phyloP scores from a whole-genome alignment of 2,329 filamentous ascomycete species.

The Phialophora macrospora region DNA sequence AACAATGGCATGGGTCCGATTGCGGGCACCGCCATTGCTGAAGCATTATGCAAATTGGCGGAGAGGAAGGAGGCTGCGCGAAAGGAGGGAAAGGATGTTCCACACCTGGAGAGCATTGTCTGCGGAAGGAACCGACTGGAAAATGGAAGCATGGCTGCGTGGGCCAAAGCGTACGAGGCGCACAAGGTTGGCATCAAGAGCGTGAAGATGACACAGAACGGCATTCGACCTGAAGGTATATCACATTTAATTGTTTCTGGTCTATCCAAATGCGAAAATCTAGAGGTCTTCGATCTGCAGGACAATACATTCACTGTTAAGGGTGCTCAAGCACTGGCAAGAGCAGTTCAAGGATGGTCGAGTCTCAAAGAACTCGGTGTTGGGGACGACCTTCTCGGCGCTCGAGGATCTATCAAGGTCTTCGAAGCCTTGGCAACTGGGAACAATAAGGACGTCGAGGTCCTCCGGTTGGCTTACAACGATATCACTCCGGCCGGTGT shows the following conservation, averaged over 20 bases:
- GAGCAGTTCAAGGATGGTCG: constrained; percentile 74
- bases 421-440: constrained; percentile 74
- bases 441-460: constrained; percentile 77
- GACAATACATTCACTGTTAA: constrained; percentile 93
- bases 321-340: constrained; percentile 78
- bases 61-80: constrained; percentile 77
- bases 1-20: constrained; percentile 97
- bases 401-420: constrained; percentile 75
- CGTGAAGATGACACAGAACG: constrained; percentile 98
- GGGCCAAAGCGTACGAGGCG: constrained; percentile 84
- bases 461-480: constrained; percentile 87
- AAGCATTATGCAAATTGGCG: constrained; percentile 82
- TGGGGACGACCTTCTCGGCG: constrained; percentile 82
- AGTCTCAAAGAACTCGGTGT: constrained; percentile 81
- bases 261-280: constrained; percentile 68
- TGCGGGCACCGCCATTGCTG: constrained; percentile 84
- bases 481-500: constrained; percentile 82
- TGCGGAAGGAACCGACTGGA: constrained; percentile 95
- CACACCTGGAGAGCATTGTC: constrained; percentile 91
- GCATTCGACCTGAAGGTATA: constrained; percentile 93
- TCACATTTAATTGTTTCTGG: constrained; percentile 78
- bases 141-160: constrained; percentile 93
- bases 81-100: constrained; percentile 69
- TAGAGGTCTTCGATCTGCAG: constrained; percentile 85
- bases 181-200: constrained; percentile 77